phyloP scores from a whole-genome alignment of 2,329 filamentous ascomycete genomes.

The Cadophora luteo-olivacea region DNA sequence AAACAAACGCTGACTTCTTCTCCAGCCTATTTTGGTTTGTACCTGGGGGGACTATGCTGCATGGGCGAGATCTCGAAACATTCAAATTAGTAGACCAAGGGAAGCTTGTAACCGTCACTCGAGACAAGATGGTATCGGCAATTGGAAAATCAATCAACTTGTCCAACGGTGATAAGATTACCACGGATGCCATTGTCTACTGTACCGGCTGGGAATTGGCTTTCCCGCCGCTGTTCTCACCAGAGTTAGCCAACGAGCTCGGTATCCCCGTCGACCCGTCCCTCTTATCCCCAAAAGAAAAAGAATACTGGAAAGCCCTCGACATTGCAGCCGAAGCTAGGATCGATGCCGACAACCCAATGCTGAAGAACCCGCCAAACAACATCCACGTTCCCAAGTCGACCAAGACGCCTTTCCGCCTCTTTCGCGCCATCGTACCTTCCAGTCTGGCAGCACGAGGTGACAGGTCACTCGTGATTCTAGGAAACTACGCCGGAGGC shows the following conservation, averaged over 20 bases:
- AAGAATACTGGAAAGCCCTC: conserved; percentile 23
- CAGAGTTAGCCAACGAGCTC: conserved; percentile 18
- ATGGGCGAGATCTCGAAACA: conserved; percentile 23
- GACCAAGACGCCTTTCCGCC: conserved; percentile 12
- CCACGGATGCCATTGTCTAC: conserved; percentile 58
- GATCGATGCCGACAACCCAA: conserved; percentile 18
- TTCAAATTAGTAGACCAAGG: conserved; percentile 25
- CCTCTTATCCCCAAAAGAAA: neutral
- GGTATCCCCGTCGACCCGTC: conserved; percentile 17
- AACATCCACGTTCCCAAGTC: neutral
- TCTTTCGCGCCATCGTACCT: conserved; percentile 26
- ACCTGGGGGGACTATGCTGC: conserved; percentile 23
- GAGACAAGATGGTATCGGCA: conserved; percentile 15
- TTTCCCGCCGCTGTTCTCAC: conserved; percentile 14
- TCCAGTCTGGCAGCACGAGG: conserved; percentile 20
- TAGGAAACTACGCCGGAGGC: conserved; percentile 19
- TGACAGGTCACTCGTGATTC: conserved; percentile 23
- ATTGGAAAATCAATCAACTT: conserved; percentile 43
- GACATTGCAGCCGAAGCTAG: conserved; percentile 16
- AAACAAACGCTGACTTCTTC: neutral
- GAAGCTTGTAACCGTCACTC: conserved; percentile 20
- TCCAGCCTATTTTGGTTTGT: conserved; percentile 26
- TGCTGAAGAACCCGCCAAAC: conserved; percentile 22
- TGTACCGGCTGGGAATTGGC: conserved; percentile 61
- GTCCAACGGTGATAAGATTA: conserved; percentile 53